Conservation (phyloP, 495 filamentous ascomycete genomes). For the Annulohypoxylon stygium region DNA sequence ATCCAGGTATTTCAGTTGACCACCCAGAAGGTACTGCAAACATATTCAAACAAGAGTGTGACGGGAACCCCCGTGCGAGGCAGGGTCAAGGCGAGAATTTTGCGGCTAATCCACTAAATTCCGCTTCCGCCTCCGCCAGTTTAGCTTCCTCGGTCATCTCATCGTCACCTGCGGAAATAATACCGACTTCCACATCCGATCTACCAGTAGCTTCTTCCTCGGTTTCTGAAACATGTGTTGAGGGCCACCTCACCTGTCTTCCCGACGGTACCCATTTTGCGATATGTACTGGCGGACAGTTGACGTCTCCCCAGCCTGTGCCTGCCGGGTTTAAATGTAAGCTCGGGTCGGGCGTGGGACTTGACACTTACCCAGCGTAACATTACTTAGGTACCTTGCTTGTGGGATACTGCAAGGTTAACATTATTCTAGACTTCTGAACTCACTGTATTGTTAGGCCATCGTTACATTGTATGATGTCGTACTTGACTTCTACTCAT, state of each 20-base stretch:
- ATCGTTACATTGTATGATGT: not conserved
- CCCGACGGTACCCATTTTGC: slow-evolving; percentile 42
- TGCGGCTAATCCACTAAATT: slow-evolving; percentile 3
- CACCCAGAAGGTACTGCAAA: slow-evolving; percentile 42
- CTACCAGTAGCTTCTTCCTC: not conserved
- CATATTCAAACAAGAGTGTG: slow-evolving; percentile 43
- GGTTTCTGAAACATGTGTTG: slow-evolving; percentile 23
- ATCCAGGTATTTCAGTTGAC: slow-evolving; percentile 44
- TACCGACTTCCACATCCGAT: slow-evolving; percentile 10
- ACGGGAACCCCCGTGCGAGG: slow-evolving; percentile 41
- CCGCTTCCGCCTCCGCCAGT: not conserved
- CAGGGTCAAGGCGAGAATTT: not conserved
- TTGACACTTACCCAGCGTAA: slow-evolving; percentile 41
- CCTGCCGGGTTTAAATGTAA: slow-evolving; percentile 43
- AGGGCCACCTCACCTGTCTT: slow-evolving; percentile 47
- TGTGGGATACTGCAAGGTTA: not conserved
- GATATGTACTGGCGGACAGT: slow-evolving; percentile 42
- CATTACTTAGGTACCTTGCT: not conserved
- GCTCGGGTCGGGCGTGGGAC: slow-evolving; percentile 38
- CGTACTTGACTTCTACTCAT: not conserved
- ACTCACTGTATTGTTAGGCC: not conserved
- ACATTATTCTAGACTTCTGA: not conserved
- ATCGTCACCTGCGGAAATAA: not conserved
- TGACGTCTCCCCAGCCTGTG: slow-evolving; percentile 38
- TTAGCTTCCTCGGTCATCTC: slow-evolving; percentile 1